Evolutionary conservation across 345 rosid species (phyloP).

Genomic region (thale cress (Arabidopsis thaliana)): TAIR10.1 NC_003074.8:8016501-8017000

Average conservation of each 20-base stretch:
- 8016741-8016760: conserved; percentile 83
- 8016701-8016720: conserved; percentile 83
- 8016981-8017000: conserved; percentile 63
- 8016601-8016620: conserved; percentile 87
- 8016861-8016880: conserved; percentile 75
- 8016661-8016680: conserved; percentile 78
- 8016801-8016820: conserved; percentile 78
- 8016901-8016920: conserved; percentile 72
- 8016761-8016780: conserved; percentile 65
- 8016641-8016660: conserved; percentile 88
- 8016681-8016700: conserved; percentile 69
- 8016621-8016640: conserved; percentile 76
- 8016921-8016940: conserved; percentile 85
- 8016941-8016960: conserved; percentile 74
- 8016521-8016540: conserved; percentile 86
- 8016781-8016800: conserved; percentile 67
- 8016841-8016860: conserved; percentile 85
- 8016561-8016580: conserved; percentile 77
- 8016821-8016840: conserved; percentile 77
- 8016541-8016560: conserved; percentile 87
- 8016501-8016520: conserved; percentile 59
- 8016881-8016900: conserved; percentile 63
- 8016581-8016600: conserved; percentile 72
- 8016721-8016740: conserved; percentile 90
- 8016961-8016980: conserved; percentile 63